These are phyloP conservation scores for Naematelia aurantialba DNA, from an alignment of 768 basidiomycete species.

Conservation along the genomic window DNA sequence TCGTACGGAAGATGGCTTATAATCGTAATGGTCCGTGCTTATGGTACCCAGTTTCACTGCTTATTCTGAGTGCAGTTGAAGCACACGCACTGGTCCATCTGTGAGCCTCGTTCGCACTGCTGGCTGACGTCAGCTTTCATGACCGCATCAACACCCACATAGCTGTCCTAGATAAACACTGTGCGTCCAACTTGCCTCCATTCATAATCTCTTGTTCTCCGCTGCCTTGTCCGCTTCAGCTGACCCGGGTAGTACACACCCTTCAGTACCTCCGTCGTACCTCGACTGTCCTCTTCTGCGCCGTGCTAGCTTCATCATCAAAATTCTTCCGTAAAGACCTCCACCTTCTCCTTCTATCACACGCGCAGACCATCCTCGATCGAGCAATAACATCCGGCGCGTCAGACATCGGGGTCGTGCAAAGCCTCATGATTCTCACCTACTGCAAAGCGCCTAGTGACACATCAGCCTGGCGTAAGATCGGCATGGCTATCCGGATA, in stretches of 20 bases:
- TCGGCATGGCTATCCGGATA: slow-evolving; percentile 30
- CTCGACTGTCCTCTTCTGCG: slow-evolving; percentile 79
- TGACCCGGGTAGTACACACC: slow-evolving; percentile 60
- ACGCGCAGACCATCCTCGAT: slow-evolving; percentile 70
- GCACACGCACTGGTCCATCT: slow-evolving; percentile 16
- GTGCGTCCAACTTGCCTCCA: slow-evolving; percentile 14
- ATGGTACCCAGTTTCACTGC: slow-evolving; percentile 15
- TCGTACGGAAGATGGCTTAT: background rate
- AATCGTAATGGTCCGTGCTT: background rate
- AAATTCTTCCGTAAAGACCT: slow-evolving; percentile 73
- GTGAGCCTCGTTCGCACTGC: slow-evolving; percentile 6
- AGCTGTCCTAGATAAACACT: slow-evolving; percentile 23
- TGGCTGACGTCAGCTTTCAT: slow-evolving; percentile 24
- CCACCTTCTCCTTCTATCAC: slow-evolving; percentile 65
- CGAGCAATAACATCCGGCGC: slow-evolving; percentile 73
- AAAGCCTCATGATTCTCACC: slow-evolving; percentile 80
- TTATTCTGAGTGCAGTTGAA: slow-evolving; percentile 20
- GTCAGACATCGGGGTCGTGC: slow-evolving; percentile 80
- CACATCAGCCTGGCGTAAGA: slow-evolving; percentile 50
- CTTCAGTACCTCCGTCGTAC: slow-evolving; percentile 71
- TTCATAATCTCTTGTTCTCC: too few relatives aligned
- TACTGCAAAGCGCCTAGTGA: slow-evolving; percentile 90
- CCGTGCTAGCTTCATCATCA: slow-evolving; percentile 75
- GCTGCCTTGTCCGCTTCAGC: too few relatives aligned
- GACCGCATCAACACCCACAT: slow-evolving; percentile 27